Base-by-base conservation (phyloP, 1,284 basidiomycete species). In the Tetrapyrgos nigripes region DNA sequence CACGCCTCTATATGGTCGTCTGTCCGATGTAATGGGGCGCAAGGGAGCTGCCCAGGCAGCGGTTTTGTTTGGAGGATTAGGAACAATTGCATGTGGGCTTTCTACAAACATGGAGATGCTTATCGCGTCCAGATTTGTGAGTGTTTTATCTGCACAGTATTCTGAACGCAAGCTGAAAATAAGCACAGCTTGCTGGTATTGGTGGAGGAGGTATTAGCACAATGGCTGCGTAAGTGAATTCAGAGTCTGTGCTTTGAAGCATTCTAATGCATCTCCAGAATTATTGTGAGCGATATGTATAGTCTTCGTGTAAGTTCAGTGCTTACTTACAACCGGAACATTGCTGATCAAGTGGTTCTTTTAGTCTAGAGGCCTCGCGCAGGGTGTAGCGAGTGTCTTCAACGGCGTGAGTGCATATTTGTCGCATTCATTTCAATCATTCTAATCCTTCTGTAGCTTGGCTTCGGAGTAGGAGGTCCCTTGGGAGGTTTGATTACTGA, bases 11-110 rank as follows among this genome's bases (percentile, higher is more conserved):
- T 94, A 93, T 69, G 92, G 91, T 19, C 84, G 91, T 28, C 73
- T 94, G n/a, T 89, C 84, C 66, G 89, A 94, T 69, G 90, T 93
- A 3, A 74, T 95, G 70, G 94, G 94, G 9, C 80, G 93, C 11
- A 83, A 86, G 62, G 81, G 81, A n/a, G 91, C 92, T 13, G 86
- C 89, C 65, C 87, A 89, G 53, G 78, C 81, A 0, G 92, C 92
- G 0, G 77, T 95, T 4, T 64, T 85, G 29, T 86, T 89, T 52
- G 86, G 89, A 29, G 83, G 79, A n/a, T 46, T 87, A 1, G 94
- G 94, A 1, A 92, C 92, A 0, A 67, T 87, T 0, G 80, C 82
- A 5, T 95, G 93, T 64, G 93, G 91, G 0, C 66, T 91, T 14
- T 88, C 92, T 0, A 79, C 65, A 1, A 88, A 79, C 64, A 92